Evolutionary conservation across 2,329 filamentous ascomycete genomes (phyloP).

Genomic region (Colletotrichum caudatum): DNA sequence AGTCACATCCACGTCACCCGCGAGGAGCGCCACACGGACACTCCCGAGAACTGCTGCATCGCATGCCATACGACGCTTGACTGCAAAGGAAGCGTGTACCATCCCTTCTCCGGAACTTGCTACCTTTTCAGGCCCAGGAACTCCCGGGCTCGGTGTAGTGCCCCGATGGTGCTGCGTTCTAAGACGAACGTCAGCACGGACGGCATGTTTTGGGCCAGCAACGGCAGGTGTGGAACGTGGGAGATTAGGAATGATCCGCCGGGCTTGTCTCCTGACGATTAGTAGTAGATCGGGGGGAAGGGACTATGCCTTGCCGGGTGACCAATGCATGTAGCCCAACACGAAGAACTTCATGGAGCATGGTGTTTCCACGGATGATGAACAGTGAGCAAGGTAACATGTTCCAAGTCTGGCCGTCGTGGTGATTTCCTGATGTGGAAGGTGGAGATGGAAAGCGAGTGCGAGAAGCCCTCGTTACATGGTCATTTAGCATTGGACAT

Average conservation of each 20-base stretch:
- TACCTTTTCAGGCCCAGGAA: constrained; percentile 17
- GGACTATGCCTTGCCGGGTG: no score
- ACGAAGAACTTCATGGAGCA: neutral
- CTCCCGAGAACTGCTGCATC: constrained; percentile 26
- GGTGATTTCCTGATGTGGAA: constrained; percentile 12
- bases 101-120: constrained; percentile 4
- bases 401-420: neutral
- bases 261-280: neutral
- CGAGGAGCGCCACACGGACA: constrained; percentile 2
- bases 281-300: neutral
- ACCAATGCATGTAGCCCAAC: neutral
- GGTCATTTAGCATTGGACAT: no score
- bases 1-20: neutral
- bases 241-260: constrained; percentile 8
- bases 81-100: constrained; percentile 35
- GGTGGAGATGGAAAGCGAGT: constrained; percentile 7
- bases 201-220: constrained; percentile 27
- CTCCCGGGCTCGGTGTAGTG: neutral
- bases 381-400: neutral
- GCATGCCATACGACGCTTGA: constrained; percentile 23
- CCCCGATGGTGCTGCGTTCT: constrained; percentile 18
- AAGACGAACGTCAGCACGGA: neutral
- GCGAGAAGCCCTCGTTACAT: neutral
- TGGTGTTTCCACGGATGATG: neutral
- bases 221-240: constrained; percentile 31